A percentile compares a stretch with the other conserved stretches of the same genome.
phyloP scores from a whole-genome alignment of 169 alveolate species.

The Plasmodium sp. region DNA sequence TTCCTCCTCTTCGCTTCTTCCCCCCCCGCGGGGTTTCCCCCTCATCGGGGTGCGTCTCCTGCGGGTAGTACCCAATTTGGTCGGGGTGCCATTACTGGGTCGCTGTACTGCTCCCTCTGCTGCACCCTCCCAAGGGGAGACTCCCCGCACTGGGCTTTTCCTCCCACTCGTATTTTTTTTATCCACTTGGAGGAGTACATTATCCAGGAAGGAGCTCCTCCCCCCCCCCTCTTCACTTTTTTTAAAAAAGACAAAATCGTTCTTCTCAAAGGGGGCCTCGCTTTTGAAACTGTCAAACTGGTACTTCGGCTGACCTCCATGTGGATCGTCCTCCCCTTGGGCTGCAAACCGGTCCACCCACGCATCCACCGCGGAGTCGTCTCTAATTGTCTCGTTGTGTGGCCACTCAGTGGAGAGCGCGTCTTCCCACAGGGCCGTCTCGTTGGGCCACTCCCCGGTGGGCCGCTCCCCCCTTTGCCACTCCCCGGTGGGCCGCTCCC shows the following conservation, averaged over 20 bases:
- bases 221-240: neutral
- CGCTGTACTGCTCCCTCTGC: neutral
- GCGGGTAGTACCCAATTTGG: neutral
- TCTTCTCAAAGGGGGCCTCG: slow-evolving; percentile 28
- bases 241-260: slow-evolving; percentile 50
- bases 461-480: neutral
- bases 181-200: neutral
- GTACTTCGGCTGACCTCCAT: neutral
- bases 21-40: neutral
- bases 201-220: neutral
- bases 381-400: neutral
- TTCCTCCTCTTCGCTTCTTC: neutral
- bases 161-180: neutral
- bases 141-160: neutral
- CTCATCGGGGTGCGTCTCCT: neutral
- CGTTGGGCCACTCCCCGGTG: neutral
- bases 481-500: neutral
- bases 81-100: neutral
- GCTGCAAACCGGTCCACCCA: neutral
- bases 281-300: slow-evolving; percentile 33
- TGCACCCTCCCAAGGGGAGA: neutral
- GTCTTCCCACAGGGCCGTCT: neutral
- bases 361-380: neutral
- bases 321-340: neutral
- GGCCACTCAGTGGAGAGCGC: neutral